A percentile compares a stretch with the other conserved stretches of the same genome.
phyloP scores from a whole-genome alignment of 2,329 filamentous ascomycete species.

The Grosmannia serpens region DNA sequence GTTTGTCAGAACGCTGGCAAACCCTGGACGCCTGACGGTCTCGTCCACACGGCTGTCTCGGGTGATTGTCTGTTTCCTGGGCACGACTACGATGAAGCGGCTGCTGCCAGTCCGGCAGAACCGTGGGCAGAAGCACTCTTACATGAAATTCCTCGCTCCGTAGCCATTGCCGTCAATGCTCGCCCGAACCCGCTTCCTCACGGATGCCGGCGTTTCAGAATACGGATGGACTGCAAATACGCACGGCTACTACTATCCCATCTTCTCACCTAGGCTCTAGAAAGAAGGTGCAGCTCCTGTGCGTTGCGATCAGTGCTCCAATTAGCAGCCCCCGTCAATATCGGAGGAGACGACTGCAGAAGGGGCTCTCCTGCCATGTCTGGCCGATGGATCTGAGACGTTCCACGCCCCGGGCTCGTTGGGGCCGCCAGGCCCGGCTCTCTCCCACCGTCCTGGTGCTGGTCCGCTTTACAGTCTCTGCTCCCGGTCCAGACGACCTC shows the following conservation, averaged over 20 bases:
- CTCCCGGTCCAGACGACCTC: not conserved
- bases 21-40: no score
- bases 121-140: no score
- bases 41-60: no score
- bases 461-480: not conserved
- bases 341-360: no score
- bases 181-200: not conserved
- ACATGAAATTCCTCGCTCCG: no score
- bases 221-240: not conserved
- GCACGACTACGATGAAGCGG: no score
- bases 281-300: no score
- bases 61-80: no score
- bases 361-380: not conserved
- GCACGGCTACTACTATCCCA: not conserved
- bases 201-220: not conserved
- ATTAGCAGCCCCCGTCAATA: no score
- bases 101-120: no score
- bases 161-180: not conserved
- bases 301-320: no score
- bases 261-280: not conserved
- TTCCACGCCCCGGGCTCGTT: not conserved
- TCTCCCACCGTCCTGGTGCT: not conserved
- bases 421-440: not conserved
- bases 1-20: no score
- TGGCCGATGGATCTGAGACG: not conserved